Conservation (phyloP, 495 filamentous ascomycete genomes). For the Lichina pygmaea region DNA sequence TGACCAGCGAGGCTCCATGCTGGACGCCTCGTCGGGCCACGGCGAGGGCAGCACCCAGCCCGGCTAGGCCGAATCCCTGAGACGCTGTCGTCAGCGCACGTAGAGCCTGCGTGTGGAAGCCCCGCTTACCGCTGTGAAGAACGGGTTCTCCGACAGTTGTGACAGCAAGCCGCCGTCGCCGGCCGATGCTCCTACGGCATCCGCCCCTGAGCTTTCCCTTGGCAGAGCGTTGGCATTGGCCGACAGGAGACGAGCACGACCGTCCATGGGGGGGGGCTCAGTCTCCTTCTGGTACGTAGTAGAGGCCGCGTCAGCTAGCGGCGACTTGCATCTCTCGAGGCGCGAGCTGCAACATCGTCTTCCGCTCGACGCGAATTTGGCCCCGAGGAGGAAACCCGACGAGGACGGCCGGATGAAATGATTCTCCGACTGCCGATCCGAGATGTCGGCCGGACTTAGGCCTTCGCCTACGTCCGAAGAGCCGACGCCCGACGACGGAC, state of each 20-base stretch:
- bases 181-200: not conserved
- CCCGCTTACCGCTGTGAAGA: constrained; percentile 33
- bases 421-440: too few relatives aligned
- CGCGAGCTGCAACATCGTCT: too few relatives aligned
- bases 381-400: too few relatives aligned
- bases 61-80: constrained; percentile 65
- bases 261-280: not conserved
- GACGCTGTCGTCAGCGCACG: not conserved
- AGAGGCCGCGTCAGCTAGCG: too few relatives aligned
- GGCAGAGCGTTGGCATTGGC: not conserved
- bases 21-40: constrained; percentile 48
- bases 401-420: too few relatives aligned
- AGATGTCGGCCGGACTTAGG: too few relatives aligned
- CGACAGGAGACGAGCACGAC: not conserved
- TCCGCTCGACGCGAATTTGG: too few relatives aligned
- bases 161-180: constrained; percentile 16
- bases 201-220: not conserved
- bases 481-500: too few relatives aligned
- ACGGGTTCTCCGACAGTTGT: constrained; percentile 35
- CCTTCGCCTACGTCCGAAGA: too few relatives aligned
- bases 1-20: constrained; percentile 39
- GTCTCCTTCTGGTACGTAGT: too few relatives aligned
- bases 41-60: constrained; percentile 49
- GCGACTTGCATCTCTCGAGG: too few relatives aligned
- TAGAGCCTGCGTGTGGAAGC: not conserved